phyloP scores from a whole-genome alignment of 306 rosid genomes.

The Inga oerstediana region DNA sequence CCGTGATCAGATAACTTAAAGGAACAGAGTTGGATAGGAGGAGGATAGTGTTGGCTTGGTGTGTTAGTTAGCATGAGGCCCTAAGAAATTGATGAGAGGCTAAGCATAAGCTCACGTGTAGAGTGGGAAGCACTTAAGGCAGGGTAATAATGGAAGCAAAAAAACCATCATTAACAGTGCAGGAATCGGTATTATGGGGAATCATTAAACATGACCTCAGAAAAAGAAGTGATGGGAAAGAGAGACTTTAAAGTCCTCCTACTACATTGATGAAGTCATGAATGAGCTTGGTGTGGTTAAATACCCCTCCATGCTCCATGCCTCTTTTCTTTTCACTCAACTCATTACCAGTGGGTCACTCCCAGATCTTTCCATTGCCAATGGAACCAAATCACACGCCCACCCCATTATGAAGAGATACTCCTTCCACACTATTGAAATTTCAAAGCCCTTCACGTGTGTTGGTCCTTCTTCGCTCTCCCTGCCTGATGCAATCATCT shows the following conservation, averaged over 20 bases:
- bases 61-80: constrained; percentile 35
- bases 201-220: constrained; percentile 91
- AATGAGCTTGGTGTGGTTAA: constrained; percentile 30
- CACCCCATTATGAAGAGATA: constrained; percentile 49
- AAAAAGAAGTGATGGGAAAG: constrained; percentile 34
- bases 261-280: constrained; percentile 51
- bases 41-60: constrained; percentile 6
- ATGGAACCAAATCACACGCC: constrained; percentile 49
- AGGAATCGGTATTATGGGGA: constrained; percentile 90
- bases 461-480: constrained; percentile 56
- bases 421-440: constrained; percentile 45
- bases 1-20: neutral
- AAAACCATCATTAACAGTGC: constrained; percentile 90
- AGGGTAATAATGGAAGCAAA: constrained; percentile 71
- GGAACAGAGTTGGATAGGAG: constrained; percentile 22
- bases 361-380: constrained; percentile 38
- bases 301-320: constrained; percentile 23
- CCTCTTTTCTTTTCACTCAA: constrained; percentile 30
- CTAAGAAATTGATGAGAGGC: constrained; percentile 34
- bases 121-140: constrained; percentile 86
- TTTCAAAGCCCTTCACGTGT: constrained; percentile 75
- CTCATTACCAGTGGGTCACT: constrained; percentile 52
- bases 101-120: constrained; percentile 87
- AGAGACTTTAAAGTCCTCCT: constrained; percentile 39
- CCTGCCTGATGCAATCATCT: constrained; percentile 54